Percentiles rank a stretch among this genome's conserved stretches.
phyloP scores from a whole-genome alignment of 2,329 filamentous ascomycete species.

The Dryadomyces quercus-mongolicae region DNA sequence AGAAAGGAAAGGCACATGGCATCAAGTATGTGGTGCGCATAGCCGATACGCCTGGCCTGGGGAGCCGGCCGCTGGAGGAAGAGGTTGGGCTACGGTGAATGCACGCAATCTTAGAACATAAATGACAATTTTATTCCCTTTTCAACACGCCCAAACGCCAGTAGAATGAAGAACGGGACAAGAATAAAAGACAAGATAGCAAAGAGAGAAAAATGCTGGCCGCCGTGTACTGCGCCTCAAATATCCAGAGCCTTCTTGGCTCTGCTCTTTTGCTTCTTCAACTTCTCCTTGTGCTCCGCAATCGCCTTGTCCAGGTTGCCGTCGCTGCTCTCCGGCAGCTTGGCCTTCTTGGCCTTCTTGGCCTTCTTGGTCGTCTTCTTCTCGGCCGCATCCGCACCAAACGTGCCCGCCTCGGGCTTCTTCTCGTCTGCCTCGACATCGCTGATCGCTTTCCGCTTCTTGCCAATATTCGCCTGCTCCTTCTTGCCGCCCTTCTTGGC shows the following conservation, averaged over 20 bases:
- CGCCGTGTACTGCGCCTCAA: constrained; percentile 16
- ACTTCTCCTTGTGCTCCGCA: constrained; percentile 40
- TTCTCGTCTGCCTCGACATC: constrained; percentile 20
- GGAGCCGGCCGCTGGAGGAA: neutral
- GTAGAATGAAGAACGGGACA: neutral
- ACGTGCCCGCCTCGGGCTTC: constrained; percentile 30
- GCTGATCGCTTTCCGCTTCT: constrained; percentile 47
- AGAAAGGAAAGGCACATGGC: constrained; percentile 43
- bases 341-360: constrained; percentile 28
- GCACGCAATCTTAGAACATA: neutral
- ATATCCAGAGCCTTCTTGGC: constrained; percentile 26
- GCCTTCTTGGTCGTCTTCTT: constrained; percentile 29
- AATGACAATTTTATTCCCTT: neutral
- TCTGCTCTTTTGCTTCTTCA: constrained; percentile 47
- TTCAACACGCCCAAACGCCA: neutral
- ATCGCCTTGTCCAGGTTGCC: constrained; percentile 40
- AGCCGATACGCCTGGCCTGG: constrained; percentile 9
- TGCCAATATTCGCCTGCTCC: constrained; percentile 48
- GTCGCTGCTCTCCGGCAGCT: constrained; percentile 33
- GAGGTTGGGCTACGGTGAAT: neutral
- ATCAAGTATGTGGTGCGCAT: constrained; percentile 45
- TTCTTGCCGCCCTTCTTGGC: constrained; percentile 18
- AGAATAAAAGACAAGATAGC: neutral
- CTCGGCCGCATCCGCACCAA: constrained; percentile 24
- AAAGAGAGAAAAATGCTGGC: neutral